Conservation (phyloP, 2,329 filamentous ascomycete genomes). For the Sarocladiaceae sp. region DNA sequence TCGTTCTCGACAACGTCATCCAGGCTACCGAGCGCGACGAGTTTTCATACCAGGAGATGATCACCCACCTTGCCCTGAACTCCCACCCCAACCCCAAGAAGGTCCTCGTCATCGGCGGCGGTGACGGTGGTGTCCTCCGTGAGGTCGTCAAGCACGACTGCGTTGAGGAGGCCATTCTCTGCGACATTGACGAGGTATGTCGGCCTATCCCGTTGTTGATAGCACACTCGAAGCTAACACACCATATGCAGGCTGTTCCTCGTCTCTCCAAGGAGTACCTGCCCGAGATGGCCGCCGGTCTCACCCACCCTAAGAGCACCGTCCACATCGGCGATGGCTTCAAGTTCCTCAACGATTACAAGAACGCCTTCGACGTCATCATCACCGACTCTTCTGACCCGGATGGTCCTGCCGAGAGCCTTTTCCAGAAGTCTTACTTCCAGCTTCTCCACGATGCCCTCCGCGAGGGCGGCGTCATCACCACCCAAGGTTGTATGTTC, state of each 20-base stretch:
- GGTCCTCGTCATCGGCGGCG: conserved; percentile 95
- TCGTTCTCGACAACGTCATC: conserved; percentile 98
- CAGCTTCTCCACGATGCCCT: conserved; percentile 86
- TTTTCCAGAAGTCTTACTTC: conserved; percentile 99
- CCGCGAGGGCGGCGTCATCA: conserved; percentile 93
- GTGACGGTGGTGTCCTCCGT: conserved; percentile 93
- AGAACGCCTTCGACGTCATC: conserved; percentile 98
- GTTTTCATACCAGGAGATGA: conserved; percentile 99
- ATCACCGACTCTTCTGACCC: conserved; percentile 98
- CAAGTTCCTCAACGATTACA: conserved; percentile 95
- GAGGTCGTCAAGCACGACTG: conserved; percentile 99
- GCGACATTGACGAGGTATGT: conserved; percentile 89
- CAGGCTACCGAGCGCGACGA: conserved; percentile 98
- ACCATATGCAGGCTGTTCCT: conserved; percentile 71
- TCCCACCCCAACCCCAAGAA: conserved; percentile 97
- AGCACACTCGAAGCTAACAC: conserved; percentile 3
- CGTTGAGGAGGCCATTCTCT: conserved; percentile 92
- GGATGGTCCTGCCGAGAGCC: conserved; percentile 88
- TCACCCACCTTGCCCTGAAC: conserved; percentile 97
- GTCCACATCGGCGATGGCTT: conserved; percentile 95
- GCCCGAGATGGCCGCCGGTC: conserved; percentile 86
- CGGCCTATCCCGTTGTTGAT: conserved; percentile 36
- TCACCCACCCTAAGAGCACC: conserved; percentile 88
- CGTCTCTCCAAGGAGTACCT: conserved; percentile 98
- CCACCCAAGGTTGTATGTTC: conserved; percentile 99